A percentile compares a stretch with the other conserved stretches of the same genome.
phyloP scores from a whole-genome alignment of 805 yeast species.

The Yamadazyma takamatsuzukensis region DNA sequence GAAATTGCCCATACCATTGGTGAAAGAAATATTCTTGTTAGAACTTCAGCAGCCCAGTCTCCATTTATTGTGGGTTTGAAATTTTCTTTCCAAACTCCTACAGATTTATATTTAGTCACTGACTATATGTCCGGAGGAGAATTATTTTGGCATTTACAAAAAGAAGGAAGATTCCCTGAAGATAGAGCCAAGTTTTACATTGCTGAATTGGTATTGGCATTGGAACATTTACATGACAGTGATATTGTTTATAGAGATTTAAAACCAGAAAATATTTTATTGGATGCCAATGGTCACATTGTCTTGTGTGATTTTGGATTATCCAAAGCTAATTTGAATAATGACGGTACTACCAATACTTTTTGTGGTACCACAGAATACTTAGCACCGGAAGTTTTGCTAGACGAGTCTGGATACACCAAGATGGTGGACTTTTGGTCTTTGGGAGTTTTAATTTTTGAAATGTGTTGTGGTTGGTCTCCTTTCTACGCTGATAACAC shows the following conservation, averaged over 20 bases:
- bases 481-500: conserved; percentile 98
- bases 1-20: conserved; percentile 98
- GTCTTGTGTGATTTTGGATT: conserved; percentile 97
- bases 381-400: conserved; percentile 91
- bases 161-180: conserved; percentile 91
- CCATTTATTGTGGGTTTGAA: conserved; percentile 96
- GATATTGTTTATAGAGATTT: conserved; percentile 95
- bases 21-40: conserved; percentile 89
- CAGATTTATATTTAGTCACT: conserved; percentile 88
- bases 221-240: conserved; percentile 92
- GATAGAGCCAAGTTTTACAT: conserved; percentile 95
- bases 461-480: conserved; percentile 99
- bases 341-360: conserved; percentile 89
- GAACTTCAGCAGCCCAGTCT: conserved; percentile 83
- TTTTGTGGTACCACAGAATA: conserved; percentile 99
- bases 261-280: conserved; percentile 92
- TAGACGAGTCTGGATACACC: conserved; percentile 95
- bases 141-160: conserved; percentile 93
- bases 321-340: conserved; percentile 85
- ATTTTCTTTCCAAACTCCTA: conserved; percentile 93
- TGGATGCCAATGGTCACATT: conserved; percentile 96
- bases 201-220: conserved; percentile 89
- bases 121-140: conserved; percentile 99
- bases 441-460: conserved; percentile 91
- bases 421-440: conserved; percentile 99